Conservation (phyloP, 495 filamentous ascomycete genomes). For the Tuber borchii region DNA sequence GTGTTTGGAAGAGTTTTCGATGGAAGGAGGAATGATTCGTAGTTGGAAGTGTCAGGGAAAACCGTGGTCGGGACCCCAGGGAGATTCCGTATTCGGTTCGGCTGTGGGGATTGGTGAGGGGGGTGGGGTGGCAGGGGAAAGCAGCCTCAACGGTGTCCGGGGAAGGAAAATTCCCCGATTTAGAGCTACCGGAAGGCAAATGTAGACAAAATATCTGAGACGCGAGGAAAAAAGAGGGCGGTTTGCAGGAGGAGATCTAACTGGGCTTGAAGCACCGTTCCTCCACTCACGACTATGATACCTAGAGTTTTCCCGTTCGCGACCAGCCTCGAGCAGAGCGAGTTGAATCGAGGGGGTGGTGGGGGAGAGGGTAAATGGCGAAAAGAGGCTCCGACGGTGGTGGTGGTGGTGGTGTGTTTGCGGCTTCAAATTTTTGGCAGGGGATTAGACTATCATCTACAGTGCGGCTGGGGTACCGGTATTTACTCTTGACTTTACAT, state of each 20-base stretch:
- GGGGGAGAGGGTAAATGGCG: slow-evolving; percentile 8
- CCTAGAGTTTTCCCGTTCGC: neutral
- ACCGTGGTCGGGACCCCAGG: slow-evolving; percentile 20
- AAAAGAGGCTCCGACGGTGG: slow-evolving; percentile 20
- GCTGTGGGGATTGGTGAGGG: slow-evolving; percentile 4
- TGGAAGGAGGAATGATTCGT: slow-evolving; percentile 8
- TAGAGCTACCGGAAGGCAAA: slow-evolving; percentile 20
- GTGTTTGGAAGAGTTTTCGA: slow-evolving; percentile 19
- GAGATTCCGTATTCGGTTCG: slow-evolving; percentile 30
- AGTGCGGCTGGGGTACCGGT: slow-evolving; percentile 23
- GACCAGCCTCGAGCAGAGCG: neutral
- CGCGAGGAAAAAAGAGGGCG: neutral
- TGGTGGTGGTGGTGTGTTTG: slow-evolving; percentile 32
- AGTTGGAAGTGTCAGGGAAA: slow-evolving; percentile 13
- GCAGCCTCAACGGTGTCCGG: slow-evolving; percentile 24
- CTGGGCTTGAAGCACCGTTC: neutral
- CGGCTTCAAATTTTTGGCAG: slow-evolving; percentile 32
- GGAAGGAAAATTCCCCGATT: slow-evolving; percentile 20
- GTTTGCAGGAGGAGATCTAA: neutral
- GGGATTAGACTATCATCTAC: slow-evolving; percentile 20
- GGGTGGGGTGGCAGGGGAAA: slow-evolving; percentile 1
- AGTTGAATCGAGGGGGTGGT: neutral
- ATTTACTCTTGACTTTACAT: slow-evolving; percentile 27
- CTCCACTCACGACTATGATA: neutral
- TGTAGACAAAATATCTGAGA: slow-evolving; percentile 2